Base-by-base conservation (phyloP, 1,284 basidiomycete genomes). In the Kalmanozyma brasiliensis region DNA sequence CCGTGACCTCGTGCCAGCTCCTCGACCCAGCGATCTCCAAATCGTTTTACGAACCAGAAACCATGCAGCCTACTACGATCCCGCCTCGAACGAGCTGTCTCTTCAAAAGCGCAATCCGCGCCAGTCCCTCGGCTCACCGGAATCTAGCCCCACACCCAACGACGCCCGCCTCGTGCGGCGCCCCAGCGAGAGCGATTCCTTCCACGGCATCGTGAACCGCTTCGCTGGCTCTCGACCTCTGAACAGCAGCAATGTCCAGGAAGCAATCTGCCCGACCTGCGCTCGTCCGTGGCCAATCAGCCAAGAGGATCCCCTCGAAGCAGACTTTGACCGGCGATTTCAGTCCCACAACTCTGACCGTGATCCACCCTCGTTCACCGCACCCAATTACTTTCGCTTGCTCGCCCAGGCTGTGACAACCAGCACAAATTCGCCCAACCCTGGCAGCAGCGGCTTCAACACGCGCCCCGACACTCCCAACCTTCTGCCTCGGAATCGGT, bases 311-410 rank as follows among this genome's bases (percentile, higher is more conserved):
- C 33, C 32, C 1, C 38, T 53, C 13, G 48, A 41, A 3, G n/a
- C 34, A 5, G 32, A 36, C 1, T 49, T 41, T 17, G 59, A 51
- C 14, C 6, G 16, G 20, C 38, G 29, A 11, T 53, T 49, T 41
- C 48, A 14, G 14, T 33, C 34, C 20, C 4, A 43, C 11, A 20
- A 13, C 3, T 45, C 46, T 26, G 62, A 71, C 14, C 46, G 38
- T 4, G 55, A 61, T 29, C 36, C 52, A 3, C 40, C 48, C 4
- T 47, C 57, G 10, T 63, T 64, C 23, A 61, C 70, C 7, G 70
- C 74, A 6, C 74, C 74, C 29, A 68, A 78, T 36, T 78, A 78
- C 49, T 78, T 78, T 35, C 72, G 72, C 3, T 59, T 78, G 0
- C 60, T 78, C 16, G 73, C 74, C 0, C 52, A 68, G 29, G 62